A percentile compares a stretch with the other conserved stretches of the same genome.
Conservation (phyloP, 495 filamentous ascomycete species). For the Trichoderma reesei region DNA sequence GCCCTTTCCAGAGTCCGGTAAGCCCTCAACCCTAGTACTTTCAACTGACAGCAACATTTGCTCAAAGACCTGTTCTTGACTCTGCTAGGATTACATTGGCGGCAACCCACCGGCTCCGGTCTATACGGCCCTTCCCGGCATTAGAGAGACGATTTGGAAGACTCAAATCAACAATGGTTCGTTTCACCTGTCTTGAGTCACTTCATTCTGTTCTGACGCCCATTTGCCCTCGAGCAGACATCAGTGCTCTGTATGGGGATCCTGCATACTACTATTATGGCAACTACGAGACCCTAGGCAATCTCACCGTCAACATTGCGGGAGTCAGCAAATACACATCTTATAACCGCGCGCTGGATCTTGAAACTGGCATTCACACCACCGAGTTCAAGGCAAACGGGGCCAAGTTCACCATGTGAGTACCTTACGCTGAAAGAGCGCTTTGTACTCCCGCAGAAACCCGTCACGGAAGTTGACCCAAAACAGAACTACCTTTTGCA, state of each 20-base stretch:
- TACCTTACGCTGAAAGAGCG: neutral
- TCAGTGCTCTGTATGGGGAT: neutral
- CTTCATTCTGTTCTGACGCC: neutral
- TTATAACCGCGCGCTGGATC: slow-evolving; percentile 33
- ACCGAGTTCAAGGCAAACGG: slow-evolving; percentile 19
- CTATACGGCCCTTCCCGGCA: neutral
- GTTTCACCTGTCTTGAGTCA: neutral
- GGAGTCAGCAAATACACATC: slow-evolving; percentile 17
- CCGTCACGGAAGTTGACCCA: neutral
- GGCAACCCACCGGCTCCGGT: slow-evolving; percentile 23
- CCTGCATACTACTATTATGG: slow-evolving; percentile 29
- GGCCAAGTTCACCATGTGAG: slow-evolving; percentile 19
- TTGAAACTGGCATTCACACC: slow-evolving; percentile 30
- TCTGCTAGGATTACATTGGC: slow-evolving; percentile 24
- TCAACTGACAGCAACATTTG: neutral
- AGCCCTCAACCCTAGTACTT: neutral
- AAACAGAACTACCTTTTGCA: slow-evolving; percentile 25
- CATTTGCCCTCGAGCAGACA: neutral
- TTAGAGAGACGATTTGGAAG: neutral
- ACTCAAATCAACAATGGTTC: neutral
- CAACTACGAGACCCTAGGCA: slow-evolving; percentile 34
- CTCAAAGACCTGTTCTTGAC: neutral
- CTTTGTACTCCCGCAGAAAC: neutral
- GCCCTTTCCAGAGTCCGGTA: slow-evolving; percentile 27
- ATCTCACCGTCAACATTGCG: slow-evolving; percentile 30